Evolutionary conservation across 2,329 filamentous ascomycete genomes (phyloP).

Genomic region (Biscogniauxia mediterranea): DNA sequence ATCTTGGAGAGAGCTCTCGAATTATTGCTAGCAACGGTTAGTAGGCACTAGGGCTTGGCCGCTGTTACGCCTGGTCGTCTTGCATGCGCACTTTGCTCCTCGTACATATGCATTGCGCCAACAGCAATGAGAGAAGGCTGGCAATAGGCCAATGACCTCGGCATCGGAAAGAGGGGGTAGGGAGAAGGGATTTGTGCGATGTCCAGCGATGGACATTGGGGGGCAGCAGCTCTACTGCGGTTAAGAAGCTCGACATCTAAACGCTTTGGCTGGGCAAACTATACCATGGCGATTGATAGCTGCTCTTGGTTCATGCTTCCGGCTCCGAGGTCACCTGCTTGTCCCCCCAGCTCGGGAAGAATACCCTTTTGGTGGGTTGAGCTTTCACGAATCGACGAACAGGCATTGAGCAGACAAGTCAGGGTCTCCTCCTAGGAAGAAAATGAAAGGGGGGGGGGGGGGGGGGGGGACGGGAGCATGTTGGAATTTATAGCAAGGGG

Average conservation of each 20-base stretch:
- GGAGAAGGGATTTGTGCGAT: not conserved
- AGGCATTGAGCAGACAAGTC: not conserved
- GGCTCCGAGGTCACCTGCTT: not conserved
- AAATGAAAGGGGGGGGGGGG: not conserved
- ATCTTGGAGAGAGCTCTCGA: not conserved
- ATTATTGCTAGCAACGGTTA: not conserved
- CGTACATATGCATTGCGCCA: not conserved
- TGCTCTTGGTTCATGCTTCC: not conserved
- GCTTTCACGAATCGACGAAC: not conserved
- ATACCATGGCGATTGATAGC: not conserved
- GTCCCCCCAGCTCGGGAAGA: not conserved
- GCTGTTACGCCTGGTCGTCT: not conserved
- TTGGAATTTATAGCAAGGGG: not conserved
- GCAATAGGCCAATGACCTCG: not conserved
- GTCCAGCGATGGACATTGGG: not conserved
- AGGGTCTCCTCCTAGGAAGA: not conserved
- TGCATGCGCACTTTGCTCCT: not conserved
- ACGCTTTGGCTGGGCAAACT: not conserved
- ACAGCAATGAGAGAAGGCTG: not conserved
- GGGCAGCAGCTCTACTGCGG: not conserved
- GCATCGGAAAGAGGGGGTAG: not conserved
- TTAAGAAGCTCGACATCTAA: not conserved
- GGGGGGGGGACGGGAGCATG: not conserved
- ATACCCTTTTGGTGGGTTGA: not conserved
- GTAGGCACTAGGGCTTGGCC: not conserved